Evolutionary conservation across 495 filamentous ascomycete genomes (phyloP).

Genomic region (Astrothelium subdiscretum): DNA sequence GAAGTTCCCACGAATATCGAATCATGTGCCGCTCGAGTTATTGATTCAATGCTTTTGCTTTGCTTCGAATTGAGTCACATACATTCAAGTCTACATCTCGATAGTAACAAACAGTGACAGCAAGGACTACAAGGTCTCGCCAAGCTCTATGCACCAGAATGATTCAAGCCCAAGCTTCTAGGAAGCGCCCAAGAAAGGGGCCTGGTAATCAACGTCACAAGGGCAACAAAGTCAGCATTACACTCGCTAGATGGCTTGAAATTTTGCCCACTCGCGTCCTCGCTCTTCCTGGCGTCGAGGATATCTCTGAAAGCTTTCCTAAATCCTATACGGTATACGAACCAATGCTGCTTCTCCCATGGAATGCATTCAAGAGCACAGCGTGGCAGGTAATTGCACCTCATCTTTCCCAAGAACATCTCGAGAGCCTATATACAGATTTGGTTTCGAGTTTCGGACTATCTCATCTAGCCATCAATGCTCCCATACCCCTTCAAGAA

Average conservation of each 20-base stretch:
- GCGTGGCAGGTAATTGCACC: slow-evolving; percentile 15
- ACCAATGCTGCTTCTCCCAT: slow-evolving; percentile 56
- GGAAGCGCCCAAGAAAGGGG: neutral
- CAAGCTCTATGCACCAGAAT: neutral
- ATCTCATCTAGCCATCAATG: slow-evolving; percentile 64
- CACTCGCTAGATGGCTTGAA: slow-evolving; percentile 4
- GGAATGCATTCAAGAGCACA: slow-evolving; percentile 38
- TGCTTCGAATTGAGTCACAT: too few species aligned
- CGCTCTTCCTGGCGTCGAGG: neutral
- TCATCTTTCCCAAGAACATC: slow-evolving; percentile 39
- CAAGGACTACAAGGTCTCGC: too few species aligned
- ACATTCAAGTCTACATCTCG: too few species aligned
- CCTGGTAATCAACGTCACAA: neutral
- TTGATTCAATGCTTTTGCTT: too few species aligned
- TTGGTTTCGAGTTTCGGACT: slow-evolving; percentile 38
- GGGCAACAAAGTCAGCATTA: neutral
- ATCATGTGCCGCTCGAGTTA: too few species aligned
- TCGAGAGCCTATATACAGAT: slow-evolving; percentile 38
- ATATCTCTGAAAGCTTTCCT: slow-evolving; percentile 34
- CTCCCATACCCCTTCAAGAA: slow-evolving; percentile 46
- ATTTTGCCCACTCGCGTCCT: slow-evolving; percentile 7
- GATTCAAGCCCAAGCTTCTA: neutral
- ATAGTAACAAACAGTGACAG: too few species aligned
- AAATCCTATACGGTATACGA: slow-evolving; percentile 59
- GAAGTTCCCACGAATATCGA: too few species aligned